Base-by-base conservation (phyloP, 148 eudicot species). In the Diospyros lotus region DNA sequence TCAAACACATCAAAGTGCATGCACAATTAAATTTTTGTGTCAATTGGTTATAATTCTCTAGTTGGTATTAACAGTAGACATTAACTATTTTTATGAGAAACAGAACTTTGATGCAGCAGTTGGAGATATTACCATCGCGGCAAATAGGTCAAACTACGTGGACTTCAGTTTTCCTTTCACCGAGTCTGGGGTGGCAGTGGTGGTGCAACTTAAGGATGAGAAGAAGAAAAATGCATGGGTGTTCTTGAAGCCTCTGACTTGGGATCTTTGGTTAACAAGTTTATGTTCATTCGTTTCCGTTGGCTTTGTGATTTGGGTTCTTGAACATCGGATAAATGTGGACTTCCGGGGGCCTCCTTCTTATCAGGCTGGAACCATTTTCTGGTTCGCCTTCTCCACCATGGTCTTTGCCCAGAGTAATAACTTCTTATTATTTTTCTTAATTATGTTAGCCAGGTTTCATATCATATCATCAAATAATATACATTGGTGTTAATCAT, bases 351-450 rank as follows among this genome's bases (percentile, higher is more conserved):
- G 89, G 9, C 80, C 88, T 7, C 84, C 76, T 28, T 62, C 53
- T 18, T 74, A 82, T 43, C 88, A 85, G 70, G 66, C 59, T 85
- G 88, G 58, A 85, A 79, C 70, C 71, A 77, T 68, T 77, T 4
- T 86, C 76, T 89, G 82, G 75, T 83, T 80, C 68, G 81, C 91
- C 10, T 87, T 89, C 74, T 85, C 93, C 38, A 82, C 86, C 43
- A 78, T 87, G 78, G 89, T 83, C 18, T 89, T 87, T 65, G 86
- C 87, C 3, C 83, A 85, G 5, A 77, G 89, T 87, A 79, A 80
- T 28, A 28, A 28, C 28, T 28, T 28, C 28, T 28, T 28, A 28
- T 28, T 0, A 28, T 28, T 28, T 28, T 28, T 28, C 28, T 28
- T 28, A 28, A 28, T 28, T 28, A 28, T 0, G 28, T 28, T 28